Conservation (phyloP, 2,329 filamentous ascomycete species). For the Xylaria sp. region DNA sequence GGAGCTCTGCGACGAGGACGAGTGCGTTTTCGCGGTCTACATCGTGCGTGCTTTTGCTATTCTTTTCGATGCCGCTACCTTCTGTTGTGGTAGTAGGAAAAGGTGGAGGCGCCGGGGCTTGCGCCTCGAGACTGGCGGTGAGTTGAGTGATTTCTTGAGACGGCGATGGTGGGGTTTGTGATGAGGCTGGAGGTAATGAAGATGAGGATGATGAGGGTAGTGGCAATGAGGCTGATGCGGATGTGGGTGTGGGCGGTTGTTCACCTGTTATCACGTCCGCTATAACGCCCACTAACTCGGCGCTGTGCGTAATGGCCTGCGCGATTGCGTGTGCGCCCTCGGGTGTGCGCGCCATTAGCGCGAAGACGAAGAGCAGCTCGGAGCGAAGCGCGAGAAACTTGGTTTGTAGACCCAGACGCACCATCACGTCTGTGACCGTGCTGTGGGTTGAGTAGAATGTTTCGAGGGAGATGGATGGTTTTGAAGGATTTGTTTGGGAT, state of each 20-base stretch:
- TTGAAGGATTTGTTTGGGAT: neutral
- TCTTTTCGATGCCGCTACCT: slow-evolving; percentile 49
- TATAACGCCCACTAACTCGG: slow-evolving; percentile 58
- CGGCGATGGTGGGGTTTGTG: neutral
- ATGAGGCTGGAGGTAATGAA: neutral
- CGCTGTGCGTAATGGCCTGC: slow-evolving; percentile 54
- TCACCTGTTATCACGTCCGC: slow-evolving; percentile 62
- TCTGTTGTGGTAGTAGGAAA: no score
- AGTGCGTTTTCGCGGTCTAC: slow-evolving; percentile 71
- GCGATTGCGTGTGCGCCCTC: slow-evolving; percentile 62
- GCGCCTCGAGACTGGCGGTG: slow-evolving; percentile 53
- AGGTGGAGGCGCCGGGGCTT: slow-evolving; percentile 50
- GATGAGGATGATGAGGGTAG: neutral
- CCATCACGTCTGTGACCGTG: slow-evolving; percentile 56
- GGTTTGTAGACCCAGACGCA: slow-evolving; percentile 65
- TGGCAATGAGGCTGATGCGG: neutral
- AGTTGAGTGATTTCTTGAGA: neutral
- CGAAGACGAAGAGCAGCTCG: slow-evolving; percentile 71
- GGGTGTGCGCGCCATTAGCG: slow-evolving; percentile 65
- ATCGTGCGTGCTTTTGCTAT: slow-evolving; percentile 54
- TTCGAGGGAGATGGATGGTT: neutral
- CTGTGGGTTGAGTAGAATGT: slow-evolving; percentile 60
- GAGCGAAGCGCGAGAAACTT: slow-evolving; percentile 70
- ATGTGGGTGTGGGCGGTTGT: slow-evolving; percentile 29
- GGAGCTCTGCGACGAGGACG: slow-evolving; percentile 66